phyloP scores from a whole-genome alignment of 2,329 filamentous ascomycete genomes.

The Ilyonectria robusta region DNA sequence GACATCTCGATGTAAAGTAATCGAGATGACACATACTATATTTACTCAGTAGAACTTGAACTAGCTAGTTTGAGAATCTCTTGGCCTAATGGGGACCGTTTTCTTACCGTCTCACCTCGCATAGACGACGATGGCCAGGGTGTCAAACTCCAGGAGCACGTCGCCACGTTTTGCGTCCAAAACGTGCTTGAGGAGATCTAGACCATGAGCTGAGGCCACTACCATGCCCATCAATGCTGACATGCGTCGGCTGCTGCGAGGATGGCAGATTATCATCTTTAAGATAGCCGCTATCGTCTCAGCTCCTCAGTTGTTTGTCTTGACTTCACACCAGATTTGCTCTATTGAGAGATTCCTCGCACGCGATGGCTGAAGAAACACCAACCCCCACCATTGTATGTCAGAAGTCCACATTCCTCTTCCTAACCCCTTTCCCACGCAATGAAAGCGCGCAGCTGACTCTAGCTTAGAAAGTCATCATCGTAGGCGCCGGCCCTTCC shows the following conservation, averaged over 20 bases:
- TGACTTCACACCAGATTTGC: background rate
- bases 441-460: background rate
- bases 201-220: background rate
- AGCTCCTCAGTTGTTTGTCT: background rate
- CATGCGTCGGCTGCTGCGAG: background rate
- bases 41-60: background rate
- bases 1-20: background rate
- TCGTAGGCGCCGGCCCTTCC: constrained; percentile 66
- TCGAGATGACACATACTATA: background rate
- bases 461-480: constrained; percentile 42
- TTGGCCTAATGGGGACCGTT: background rate
- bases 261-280: background rate
- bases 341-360: background rate
- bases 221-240: background rate
- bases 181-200: background rate
- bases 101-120: background rate
- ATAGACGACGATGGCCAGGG: background rate
- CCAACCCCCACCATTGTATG: background rate
- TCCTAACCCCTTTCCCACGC: background rate
- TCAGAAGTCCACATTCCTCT: background rate
- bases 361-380: background rate
- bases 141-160: background rate
- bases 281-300: background rate
- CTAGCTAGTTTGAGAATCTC: background rate
- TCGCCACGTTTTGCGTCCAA: background rate